Conservation (phyloP, 106 monocot species). For the Dioscorea alata region DNA sequence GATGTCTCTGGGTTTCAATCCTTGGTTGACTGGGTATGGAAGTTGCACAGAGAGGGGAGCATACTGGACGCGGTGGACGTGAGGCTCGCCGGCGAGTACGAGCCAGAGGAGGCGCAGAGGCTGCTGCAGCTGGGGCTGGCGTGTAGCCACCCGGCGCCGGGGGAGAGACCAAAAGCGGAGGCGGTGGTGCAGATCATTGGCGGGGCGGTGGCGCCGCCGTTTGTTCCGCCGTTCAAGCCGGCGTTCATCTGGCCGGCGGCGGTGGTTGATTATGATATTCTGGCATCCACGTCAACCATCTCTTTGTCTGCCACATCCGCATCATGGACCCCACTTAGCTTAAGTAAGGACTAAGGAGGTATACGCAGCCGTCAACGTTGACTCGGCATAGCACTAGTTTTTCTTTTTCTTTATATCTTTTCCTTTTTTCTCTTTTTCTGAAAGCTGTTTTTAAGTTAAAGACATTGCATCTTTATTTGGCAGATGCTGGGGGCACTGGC, state of each 20-base stretch:
- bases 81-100: slow-evolving; percentile 12
- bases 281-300: not conserved
- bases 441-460: no score
- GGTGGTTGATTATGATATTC: not conserved
- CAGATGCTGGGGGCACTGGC: no score
- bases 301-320: slow-evolving; percentile 9
- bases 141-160: slow-evolving; percentile 46
- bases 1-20: slow-evolving; percentile 29
- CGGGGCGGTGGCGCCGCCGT: slow-evolving; percentile 26
- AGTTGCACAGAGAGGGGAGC: slow-evolving; percentile 31
- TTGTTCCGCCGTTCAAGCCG: slow-evolving; percentile 40
- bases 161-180: slow-evolving; percentile 44
- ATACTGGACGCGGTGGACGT: slow-evolving; percentile 38
- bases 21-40: slow-evolving; percentile 68
- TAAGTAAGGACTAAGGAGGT: not conserved
- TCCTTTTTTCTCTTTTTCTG: no score
- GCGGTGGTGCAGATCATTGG: slow-evolving; percentile 34
- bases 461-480: no score
- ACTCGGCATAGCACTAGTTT: no score
- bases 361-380: no score
- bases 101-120: slow-evolving; percentile 26
- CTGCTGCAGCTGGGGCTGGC: slow-evolving; percentile 57
- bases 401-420: no score
- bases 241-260: slow-evolving; percentile 44
- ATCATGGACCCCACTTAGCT: slow-evolving; percentile 1